Evolutionary conservation across 768 basidiomycete genomes (phyloP).

Genomic region (Coprinopsis marcescibilis): DNA sequence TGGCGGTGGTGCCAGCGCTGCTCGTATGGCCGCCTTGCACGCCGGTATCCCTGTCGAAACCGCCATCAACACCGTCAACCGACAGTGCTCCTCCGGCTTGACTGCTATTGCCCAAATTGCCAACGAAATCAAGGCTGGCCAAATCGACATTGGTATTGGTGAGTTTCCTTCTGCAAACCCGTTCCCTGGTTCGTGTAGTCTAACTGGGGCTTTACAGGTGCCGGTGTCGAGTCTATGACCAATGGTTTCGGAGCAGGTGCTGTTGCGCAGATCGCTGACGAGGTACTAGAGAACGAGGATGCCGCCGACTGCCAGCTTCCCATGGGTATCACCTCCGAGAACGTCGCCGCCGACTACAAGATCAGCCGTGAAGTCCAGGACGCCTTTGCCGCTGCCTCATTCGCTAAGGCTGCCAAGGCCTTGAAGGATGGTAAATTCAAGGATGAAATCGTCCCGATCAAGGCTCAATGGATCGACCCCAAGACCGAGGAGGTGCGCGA

Average conservation of each 20-base stretch:
- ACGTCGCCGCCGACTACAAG: conserved; percentile 73
- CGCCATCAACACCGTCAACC: conserved; percentile 77
- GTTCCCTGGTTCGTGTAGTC: conserved; percentile 5
- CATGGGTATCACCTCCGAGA: conserved; percentile 95
- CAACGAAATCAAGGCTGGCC: conserved; percentile 67
- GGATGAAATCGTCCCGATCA: conserved; percentile 80
- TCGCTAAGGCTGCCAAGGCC: conserved; percentile 78
- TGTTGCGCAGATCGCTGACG: conserved; percentile 55
- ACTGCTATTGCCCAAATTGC: conserved; percentile 80
- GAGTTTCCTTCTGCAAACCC: conserved; percentile 18
- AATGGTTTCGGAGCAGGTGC: conserved; percentile 61
- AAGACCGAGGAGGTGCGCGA: conserved; percentile 65
- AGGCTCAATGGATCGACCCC: conserved; percentile 61
- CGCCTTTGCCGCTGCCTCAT: conserved; percentile 76
- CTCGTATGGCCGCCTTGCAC: conserved; percentile 83
- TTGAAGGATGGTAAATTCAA: conserved; percentile 79
- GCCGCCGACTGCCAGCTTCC: conserved; percentile 80
- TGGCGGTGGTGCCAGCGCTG: conserved; percentile 73
- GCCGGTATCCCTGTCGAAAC: conserved; percentile 79
- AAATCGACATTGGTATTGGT: conserved; percentile 91
- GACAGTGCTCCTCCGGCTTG: conserved; percentile 87
- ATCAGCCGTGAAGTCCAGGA: conserved; percentile 78
- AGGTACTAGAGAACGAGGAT: conserved; percentile 58
- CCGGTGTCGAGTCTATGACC: conserved; percentile 91
- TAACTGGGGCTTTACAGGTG: conserved; percentile 36